Percentiles rank a stretch among this genome's conserved stretches.
Evolutionary conservation across 73 alveolate species (phyloP).

Genomic region (Paramecium sonneborni): DNA sequence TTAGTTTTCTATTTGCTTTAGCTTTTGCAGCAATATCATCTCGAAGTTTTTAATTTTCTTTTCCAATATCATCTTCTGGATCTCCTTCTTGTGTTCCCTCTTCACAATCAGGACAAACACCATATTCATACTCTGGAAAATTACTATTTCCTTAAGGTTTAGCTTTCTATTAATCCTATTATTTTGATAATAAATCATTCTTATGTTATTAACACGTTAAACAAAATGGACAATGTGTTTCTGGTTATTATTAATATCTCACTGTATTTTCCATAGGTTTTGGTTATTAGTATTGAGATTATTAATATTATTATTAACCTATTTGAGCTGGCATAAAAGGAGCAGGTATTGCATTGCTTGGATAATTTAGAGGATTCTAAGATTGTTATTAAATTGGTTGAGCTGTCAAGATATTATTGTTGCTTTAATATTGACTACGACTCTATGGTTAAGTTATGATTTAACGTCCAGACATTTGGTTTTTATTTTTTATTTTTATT

Average conservation of each 20-base stretch:
- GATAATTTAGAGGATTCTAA: constrained; percentile 21
- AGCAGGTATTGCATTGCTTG: constrained; percentile 22
- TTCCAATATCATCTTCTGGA: constrained; percentile 41
- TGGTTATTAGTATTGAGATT: background rate
- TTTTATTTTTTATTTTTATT: background rate
- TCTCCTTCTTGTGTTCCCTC: background rate
- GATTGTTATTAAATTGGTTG: background rate
- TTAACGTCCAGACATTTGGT: background rate
- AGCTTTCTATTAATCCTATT: background rate
- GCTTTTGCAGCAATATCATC: constrained; percentile 44
- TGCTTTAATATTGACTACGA: background rate
- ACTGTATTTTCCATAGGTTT: constrained; percentile 4
- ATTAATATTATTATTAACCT: background rate
- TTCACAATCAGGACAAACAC: constrained; percentile 46
- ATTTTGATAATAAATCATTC: background rate
- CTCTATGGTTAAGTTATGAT: constrained; percentile 4
- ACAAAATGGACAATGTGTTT: constrained; percentile 49
- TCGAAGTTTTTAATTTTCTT: constrained; percentile 1
- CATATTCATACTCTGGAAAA: constrained; percentile 3
- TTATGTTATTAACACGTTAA: background rate
- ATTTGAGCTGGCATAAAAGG: constrained; percentile 19
- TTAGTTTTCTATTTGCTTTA: constrained; percentile 25
- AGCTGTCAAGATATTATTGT: background rate
- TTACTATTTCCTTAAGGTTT: constrained; percentile 7
- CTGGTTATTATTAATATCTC: background rate